Evolutionary conservation across 352 stramenopile genomes (phyloP).

Genomic region (Phytophthora pini): DNA sequence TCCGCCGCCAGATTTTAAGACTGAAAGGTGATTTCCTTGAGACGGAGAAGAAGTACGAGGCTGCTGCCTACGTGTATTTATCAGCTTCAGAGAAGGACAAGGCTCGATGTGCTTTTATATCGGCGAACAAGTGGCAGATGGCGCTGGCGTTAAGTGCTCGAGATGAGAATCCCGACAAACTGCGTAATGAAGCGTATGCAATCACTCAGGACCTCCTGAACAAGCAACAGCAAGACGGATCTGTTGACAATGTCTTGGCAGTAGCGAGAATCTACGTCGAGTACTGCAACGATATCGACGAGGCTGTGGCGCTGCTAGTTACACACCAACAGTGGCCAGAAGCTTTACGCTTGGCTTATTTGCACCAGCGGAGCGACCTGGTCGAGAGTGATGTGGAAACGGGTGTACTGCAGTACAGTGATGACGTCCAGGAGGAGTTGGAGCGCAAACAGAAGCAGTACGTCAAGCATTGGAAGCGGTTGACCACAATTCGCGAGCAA

Average conservation of each 20-base stretch:
- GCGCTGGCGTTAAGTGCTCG: slow-evolving; percentile 52
- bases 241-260: slow-evolving; percentile 38
- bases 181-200: slow-evolving; percentile 54
- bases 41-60: slow-evolving; percentile 46
- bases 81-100: slow-evolving; percentile 44
- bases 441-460: slow-evolving; percentile 51
- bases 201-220: slow-evolving; percentile 62
- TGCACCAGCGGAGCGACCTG: slow-evolving; percentile 65
- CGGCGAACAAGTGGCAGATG: slow-evolving; percentile 67
- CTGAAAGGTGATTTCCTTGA: slow-evolving; percentile 61
- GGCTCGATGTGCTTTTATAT: slow-evolving; percentile 63
- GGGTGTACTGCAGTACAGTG: slow-evolving; percentile 48
- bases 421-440: slow-evolving; percentile 64
- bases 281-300: slow-evolving; percentile 76
- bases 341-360: slow-evolving; percentile 58
- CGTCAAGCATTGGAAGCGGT: slow-evolving; percentile 55
- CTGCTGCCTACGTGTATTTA: slow-evolving; percentile 72
- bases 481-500: slow-evolving; percentile 74
- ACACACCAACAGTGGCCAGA: slow-evolving; percentile 65
- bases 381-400: slow-evolving; percentile 79
- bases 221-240: slow-evolving; percentile 29
- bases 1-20: slow-evolving; percentile 48
- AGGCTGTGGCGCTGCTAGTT: slow-evolving; percentile 74
- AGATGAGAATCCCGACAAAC: slow-evolving; percentile 30
- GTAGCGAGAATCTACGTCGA: slow-evolving; percentile 73